phyloP scores from a whole-genome alignment of 2,329 filamentous ascomycete species.

The Pseudocercospora fuligena region DNA sequence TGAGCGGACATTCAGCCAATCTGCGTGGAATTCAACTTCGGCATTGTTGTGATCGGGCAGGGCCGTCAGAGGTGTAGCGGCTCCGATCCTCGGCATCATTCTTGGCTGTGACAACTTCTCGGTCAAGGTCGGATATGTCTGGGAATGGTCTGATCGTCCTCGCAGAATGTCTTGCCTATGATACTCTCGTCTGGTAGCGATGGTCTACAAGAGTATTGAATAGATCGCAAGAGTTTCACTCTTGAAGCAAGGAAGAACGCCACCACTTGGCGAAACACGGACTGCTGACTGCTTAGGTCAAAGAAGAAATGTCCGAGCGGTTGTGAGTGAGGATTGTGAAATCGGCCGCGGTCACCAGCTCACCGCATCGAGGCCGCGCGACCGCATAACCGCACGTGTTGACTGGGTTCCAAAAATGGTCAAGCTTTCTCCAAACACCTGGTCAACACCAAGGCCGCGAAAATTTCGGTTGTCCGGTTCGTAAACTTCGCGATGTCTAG shows the following conservation, averaged over 20 bases:
- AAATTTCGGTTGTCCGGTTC: background rate
- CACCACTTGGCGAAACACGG: background rate
- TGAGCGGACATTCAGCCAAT: background rate
- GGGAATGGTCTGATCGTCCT: background rate
- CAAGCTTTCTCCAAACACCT: background rate
- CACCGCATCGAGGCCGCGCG: background rate
- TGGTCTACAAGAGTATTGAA: background rate
- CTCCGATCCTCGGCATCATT: background rate
- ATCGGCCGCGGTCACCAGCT: too few relatives aligned
- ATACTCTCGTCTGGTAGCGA: background rate
- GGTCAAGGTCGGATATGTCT: background rate
- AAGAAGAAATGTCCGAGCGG: background rate
- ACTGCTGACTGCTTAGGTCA: background rate
- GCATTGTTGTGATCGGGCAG: background rate
- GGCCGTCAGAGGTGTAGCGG: background rate
- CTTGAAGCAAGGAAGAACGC: background rate
- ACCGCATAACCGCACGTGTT: background rate
- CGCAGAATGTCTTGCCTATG: background rate
- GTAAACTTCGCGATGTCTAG: background rate
- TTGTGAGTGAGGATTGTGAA: background rate
- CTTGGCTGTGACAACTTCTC: background rate
- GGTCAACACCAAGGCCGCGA: background rate
- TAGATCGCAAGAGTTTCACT: background rate
- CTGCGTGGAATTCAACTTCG: background rate
- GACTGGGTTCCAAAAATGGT: background rate